Base-by-base conservation (phyloP, 306 rosid species). In the Cucumis melo region DNA sequence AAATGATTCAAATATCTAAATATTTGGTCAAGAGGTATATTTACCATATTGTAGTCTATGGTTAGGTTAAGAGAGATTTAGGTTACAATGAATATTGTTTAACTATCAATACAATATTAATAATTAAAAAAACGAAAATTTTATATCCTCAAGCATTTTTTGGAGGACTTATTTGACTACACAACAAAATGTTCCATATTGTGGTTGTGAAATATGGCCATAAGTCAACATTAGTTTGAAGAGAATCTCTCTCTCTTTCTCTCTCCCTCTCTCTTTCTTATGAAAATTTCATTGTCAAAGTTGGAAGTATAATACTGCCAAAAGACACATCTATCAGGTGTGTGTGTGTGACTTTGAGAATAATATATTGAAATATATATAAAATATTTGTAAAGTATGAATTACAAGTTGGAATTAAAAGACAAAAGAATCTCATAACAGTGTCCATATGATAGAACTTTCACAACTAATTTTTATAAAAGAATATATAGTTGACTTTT, bases 401-500 rank as follows among this genome's bases (percentile, higher is more conserved):
- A 41, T 19, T 65, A 62, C 12, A 65, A 65, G 73, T 41, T 65
- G 27, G 29, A 65, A 38, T 41, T 67, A 13, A 67, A 41, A n/a
- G 55, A 34, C 73, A 66, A 39, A 39, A 65, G 73, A 67, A 67
- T 67, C 74, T 41, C 9, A 41, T 1, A n/a, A 67, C 54, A 67
- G 74, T 67, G 74, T 20, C n/a, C 34, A 19, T 42, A 11, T 67
- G 54, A 41, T n/a, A 41, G 74, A 32, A 41, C 74, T 51, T 15
- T 15, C 56, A 51, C 53, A 66, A 41, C 74, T 41, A 41, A n/a
- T 20, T 67, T 67, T 5, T 9, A 16, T 4, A 3, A 16, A 7
- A n/a, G 74, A 67, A 67, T 67, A 67, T 67, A 41, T 39, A 11
- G 54, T 66, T 66, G 73, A 66, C 73, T 66, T 41, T 41, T 66